Evolutionary conservation across 495 filamentous ascomycete genomes (phyloP), one percentile per base, ranked within the genome.

Genomic region (Diplogelasinospora grovesii): DNA sequence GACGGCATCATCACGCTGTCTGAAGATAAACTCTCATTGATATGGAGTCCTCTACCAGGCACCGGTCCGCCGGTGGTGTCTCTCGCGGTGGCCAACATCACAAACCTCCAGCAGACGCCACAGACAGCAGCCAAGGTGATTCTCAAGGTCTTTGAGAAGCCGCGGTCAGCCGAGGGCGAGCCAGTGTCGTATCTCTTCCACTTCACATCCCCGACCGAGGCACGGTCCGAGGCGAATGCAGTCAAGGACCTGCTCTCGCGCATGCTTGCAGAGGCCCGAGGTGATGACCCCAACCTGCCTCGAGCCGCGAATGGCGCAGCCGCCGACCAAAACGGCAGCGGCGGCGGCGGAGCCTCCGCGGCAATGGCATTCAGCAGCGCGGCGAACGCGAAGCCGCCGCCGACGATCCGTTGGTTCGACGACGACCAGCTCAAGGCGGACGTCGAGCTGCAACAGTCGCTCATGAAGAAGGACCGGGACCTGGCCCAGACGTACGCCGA

Each of bases 81-180:
- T 3, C 75, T 97, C 20, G 50, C 75, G n/a, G 68, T 96, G 29
- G 57, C 76, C 26, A 77, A 74, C 39, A 92, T 97, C 52, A 86
- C 81, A 16, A 95, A 97, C 67, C 74, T 98, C 26, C 89, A 97
- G 54, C 89, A 95, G 60, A 96, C 92, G 1, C 88, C 89, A 0
- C 85, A 82, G 30, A 79, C 67, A 6, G 77, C 71, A 13, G 65
- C 85, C 9, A 97, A 95, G 66, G 88, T 93, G 32, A 92, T 94
- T 74, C 73, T 95, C 28, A 92, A 88, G 60, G 76, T 97, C 36
- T 82, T 93, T 49, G 80, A 78, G 36, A 79, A 84, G 48, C 64
- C 77, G 20, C 67, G 71, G 28, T 55, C 62, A 1, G 65, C 67
- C 10, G 69, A 68, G 13, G 53, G 66, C 16, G 68, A 78, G 5